Conservation (phyloP, 148 eudicot species). For the Drosera capensis region DNA sequence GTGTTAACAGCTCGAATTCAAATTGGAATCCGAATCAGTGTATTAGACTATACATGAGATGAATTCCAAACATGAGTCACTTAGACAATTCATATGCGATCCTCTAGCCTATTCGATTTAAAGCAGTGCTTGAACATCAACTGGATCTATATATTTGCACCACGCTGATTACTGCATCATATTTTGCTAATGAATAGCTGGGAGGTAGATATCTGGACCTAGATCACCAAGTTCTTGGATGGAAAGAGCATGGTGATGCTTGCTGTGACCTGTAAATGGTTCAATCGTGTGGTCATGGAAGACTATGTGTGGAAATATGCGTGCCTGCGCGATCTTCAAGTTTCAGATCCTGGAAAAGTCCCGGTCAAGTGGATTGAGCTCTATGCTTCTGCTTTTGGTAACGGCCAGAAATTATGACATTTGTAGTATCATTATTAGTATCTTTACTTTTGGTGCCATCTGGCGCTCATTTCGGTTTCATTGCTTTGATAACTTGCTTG, state of each 20-base stretch:
- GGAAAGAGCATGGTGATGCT: conserved; percentile 71
- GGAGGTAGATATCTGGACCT: conserved; percentile 80
- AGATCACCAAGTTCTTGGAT: conserved; percentile 73
- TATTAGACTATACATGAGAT: no score
- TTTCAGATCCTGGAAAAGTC: conserved; percentile 57
- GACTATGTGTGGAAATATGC: conserved; percentile 80
- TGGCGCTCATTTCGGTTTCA: conserved; percentile 1
- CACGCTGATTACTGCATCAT: no score
- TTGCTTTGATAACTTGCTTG: conserved; percentile 8
- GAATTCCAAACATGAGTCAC: no score
- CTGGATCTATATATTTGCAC: no score
- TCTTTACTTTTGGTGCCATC: no score
- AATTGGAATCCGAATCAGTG: no score
- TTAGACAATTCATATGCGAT: no score
- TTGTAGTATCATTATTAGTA: no score
- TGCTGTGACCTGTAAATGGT: conserved; percentile 72
- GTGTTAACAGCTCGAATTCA: no score
- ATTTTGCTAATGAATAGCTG: conserved; percentile 22
- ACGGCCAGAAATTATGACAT: conserved; percentile 2
- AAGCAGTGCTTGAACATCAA: no score
- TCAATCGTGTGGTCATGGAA: conserved; percentile 43
- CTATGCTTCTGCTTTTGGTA: conserved; percentile 72
- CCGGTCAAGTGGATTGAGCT: conserved; percentile 58
- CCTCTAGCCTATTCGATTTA: no score
- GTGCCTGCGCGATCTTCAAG: conserved; percentile 67